Conservation (phyloP, 495 filamentous ascomycete genomes). For the Podospora pseudopauciseta region DNA sequence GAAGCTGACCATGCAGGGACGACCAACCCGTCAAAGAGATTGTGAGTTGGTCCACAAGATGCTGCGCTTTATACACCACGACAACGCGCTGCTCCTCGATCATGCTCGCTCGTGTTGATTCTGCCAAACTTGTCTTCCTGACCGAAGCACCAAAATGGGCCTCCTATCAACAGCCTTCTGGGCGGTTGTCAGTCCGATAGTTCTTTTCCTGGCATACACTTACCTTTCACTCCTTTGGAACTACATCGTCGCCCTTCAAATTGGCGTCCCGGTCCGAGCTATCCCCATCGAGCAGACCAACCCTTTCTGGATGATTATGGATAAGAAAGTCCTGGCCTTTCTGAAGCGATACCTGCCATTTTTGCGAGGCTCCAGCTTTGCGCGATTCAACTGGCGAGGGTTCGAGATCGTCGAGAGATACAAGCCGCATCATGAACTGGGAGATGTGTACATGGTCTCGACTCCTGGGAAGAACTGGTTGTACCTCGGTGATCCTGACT, state of each 20-base stretch:
- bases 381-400: constrained; percentile 33
- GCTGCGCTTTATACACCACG: background rate
- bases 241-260: constrained; percentile 27
- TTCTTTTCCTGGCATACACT: background rate
- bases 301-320: constrained; percentile 32
- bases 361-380: constrained; percentile 32
- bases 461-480: constrained; percentile 41
- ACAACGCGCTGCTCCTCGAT: background rate
- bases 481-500: constrained; percentile 40
- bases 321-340: constrained; percentile 21
- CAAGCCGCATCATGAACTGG: constrained; percentile 39
- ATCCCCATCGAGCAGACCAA: constrained; percentile 35
- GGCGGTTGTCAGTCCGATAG: background rate
- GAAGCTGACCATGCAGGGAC: background rate
- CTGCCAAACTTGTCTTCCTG: too few relatives aligned
- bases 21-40: background rate
- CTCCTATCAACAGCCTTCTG: background rate
- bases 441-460: constrained; percentile 42
- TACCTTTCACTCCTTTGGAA: constrained; percentile 14
- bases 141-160: background rate
- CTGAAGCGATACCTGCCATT: constrained; percentile 20
- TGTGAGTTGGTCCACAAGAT: background rate
- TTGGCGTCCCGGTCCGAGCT: constrained; percentile 39
- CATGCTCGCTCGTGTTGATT: background rate
- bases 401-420: constrained; percentile 40